Conservation (phyloP, 176 grass and related monocot species). For the Musa acuminata region DNA sequence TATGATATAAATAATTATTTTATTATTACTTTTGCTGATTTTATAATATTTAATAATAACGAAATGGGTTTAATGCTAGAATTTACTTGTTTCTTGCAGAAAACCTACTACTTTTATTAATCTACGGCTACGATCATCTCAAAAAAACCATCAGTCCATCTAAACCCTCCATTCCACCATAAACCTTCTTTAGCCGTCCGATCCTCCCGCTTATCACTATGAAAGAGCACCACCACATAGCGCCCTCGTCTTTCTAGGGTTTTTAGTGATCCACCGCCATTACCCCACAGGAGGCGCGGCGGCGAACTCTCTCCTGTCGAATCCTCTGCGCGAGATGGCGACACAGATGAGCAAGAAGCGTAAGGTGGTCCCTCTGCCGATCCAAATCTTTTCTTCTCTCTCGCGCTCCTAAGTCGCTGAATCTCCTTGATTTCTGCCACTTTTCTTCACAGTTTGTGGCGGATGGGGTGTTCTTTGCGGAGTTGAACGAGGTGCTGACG, state of each 20-base stretch:
- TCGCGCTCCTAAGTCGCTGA: background rate
- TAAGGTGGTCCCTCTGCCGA: slow-evolving; percentile 15
- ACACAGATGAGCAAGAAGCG: slow-evolving; percentile 39
- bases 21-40: no score
- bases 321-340: background rate
- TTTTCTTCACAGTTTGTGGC: slow-evolving; percentile 8
- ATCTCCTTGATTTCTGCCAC: background rate
- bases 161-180: no score
- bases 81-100: no score
- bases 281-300: background rate
- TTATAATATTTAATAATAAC: no score
- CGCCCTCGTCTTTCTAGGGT: slow-evolving; percentile 21
- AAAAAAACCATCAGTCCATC: no score
- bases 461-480: slow-evolving; percentile 24
- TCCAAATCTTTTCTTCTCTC: background rate
- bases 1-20: no score
- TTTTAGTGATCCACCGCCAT: background rate
- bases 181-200: background rate
- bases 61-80: no score
- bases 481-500: slow-evolving; percentile 26
- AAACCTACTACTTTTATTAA: no score
- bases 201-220: background rate
- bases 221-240: background rate
- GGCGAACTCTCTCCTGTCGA: background rate
- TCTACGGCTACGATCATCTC: no score